phyloP scores from a whole-genome alignment of 176 grass and related monocot genomes.

The Bonia amplexicaulis region DNA sequence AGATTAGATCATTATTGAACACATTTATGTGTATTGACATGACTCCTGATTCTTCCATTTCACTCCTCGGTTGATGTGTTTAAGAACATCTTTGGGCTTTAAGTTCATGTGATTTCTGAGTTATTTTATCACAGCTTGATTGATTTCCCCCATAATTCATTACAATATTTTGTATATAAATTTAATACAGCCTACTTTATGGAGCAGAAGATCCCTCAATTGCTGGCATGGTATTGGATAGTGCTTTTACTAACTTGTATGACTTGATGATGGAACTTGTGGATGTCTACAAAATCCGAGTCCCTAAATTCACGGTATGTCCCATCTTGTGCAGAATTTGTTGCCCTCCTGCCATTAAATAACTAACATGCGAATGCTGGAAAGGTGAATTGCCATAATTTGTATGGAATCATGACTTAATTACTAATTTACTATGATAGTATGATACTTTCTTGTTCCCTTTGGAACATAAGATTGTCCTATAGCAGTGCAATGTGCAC shows the following conservation, averaged over 20 bases:
- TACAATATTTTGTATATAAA: constrained; percentile 19
- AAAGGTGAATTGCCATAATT: background rate
- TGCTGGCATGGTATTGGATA: constrained; percentile 90
- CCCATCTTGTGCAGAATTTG: background rate
- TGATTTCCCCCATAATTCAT: background rate
- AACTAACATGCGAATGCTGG: background rate
- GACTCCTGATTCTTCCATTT: background rate
- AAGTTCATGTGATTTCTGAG: background rate
- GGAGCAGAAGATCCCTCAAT: constrained; percentile 97
- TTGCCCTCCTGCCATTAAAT: background rate
- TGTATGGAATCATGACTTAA: background rate
- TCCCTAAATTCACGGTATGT: constrained; percentile 93
- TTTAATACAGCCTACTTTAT: constrained; percentile 66
- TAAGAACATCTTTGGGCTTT: constrained; percentile 8
- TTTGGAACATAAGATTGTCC: background rate
- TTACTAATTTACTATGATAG: background rate
- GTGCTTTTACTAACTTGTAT: constrained; percentile 93
- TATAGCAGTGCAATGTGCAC: background rate
- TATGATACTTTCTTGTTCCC: background rate
- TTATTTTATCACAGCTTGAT: constrained; percentile 3
- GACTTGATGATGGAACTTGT: constrained; percentile 96
- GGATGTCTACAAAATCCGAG: constrained; percentile 91
- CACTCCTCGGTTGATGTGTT: background rate
- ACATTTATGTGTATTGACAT: constrained; percentile 13
- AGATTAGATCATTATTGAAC: background rate